phyloP scores from a whole-genome alignment of 1,284 basidiomycete species.

The Ustilago hordei region DNA sequence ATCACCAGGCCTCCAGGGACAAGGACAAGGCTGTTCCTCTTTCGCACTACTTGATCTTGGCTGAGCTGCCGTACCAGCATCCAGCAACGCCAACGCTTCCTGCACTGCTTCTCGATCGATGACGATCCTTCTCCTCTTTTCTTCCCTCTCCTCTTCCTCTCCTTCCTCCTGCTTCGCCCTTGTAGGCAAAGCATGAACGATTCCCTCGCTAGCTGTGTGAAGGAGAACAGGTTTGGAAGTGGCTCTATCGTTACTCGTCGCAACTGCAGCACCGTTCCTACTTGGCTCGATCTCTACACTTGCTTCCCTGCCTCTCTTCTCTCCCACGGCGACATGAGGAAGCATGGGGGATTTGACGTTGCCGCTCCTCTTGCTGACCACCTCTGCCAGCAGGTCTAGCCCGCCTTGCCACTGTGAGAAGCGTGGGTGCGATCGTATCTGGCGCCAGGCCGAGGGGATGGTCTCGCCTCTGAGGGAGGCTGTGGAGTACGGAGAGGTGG shows the following conservation, averaged over 20 bases:
- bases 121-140: conserved; percentile 54
- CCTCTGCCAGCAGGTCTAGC: conserved; percentile 65
- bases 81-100: conserved; percentile 57
- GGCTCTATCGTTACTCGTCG: conserved; percentile 38
- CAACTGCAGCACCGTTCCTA: conserved; percentile 5
- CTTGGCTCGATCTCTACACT: conserved; percentile 46
- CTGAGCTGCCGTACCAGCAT: conserved; percentile 44
- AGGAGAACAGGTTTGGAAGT: conserved; percentile 24
- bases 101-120: conserved; percentile 58
- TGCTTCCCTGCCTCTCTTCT: conserved; percentile 29
- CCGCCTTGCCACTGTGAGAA: conserved; percentile 62
- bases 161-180: conserved; percentile 26
- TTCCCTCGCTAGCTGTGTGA: conserved; percentile 24
- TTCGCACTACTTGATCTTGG: conserved; percentile 21
- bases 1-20: conserved; percentile 41
- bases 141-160: conserved; percentile 21
- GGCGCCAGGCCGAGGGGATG: conserved; percentile 61
- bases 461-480: conserved; percentile 31
- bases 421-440: conserved; percentile 64
- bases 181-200: conserved; percentile 1
- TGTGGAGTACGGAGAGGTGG: conserved; percentile 3
- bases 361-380: conserved; percentile 55
- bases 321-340: neutral
- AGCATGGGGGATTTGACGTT: conserved; percentile 45
- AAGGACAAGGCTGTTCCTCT: conserved; percentile 34